Base-by-base conservation (phyloP, 345 rosid species). In the Eucalyptus sp. region DNA sequence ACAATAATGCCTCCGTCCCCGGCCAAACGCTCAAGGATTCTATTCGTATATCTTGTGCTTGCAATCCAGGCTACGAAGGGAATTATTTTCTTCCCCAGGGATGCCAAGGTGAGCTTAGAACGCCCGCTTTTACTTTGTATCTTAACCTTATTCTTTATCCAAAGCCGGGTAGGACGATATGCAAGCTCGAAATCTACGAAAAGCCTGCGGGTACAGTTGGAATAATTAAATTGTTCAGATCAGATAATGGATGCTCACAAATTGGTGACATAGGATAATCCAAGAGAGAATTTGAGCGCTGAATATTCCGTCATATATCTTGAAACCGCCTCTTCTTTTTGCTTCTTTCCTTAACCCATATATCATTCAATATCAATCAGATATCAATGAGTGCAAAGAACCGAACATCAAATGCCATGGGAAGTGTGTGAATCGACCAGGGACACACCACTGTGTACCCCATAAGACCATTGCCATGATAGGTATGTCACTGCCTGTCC, bases 41-140 rank as follows among this genome's bases (percentile, higher is more conserved):
- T 29, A 0, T 0, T 29, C 0, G 9, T 62, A 29, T 6, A 62
- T 62, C 0, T n/a, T 33, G 43, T 31, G 22, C 80, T 68, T 68
- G 80, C 80, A 33, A 68, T 68, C 24, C 0, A 17, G 80, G 80
- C 12, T 9, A 68, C 44, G 10, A 5, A 68, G 80, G 80, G 80
- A 68, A 31, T 68, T 33, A 1, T 68, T 33, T 68, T 68, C 80
- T 33, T 68, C 80, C 80, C 44, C 44, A 0, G 0, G 80, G 44
- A 68, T 68, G 80, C 43, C 80, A 5, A 17, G 80, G 80, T 68
- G 13, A 33, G 44, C 44, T 68, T 5, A 16, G 24, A 68, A 68
- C 5, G 4, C 10, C 24, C 80, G 24, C 80, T 68, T 68, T 68
- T 17, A 9, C 80, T 33, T 31, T 68, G 41, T 8, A 68, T 68